Base-by-base conservation (phyloP, 2,329 filamentous ascomycete genomes). In the Biscogniauxia sp. region DNA sequence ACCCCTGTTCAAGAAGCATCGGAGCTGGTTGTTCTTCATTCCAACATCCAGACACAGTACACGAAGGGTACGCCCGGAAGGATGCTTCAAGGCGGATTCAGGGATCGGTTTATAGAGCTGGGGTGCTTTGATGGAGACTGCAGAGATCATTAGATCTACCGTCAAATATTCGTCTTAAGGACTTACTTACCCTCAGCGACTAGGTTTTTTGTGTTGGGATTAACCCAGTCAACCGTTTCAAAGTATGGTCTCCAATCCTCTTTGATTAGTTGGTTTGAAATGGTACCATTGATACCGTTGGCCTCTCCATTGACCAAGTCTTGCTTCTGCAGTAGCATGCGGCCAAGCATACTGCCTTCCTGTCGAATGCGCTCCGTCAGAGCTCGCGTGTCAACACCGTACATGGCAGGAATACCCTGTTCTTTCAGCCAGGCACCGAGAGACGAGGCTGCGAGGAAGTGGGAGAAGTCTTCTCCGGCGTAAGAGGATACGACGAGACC, bases 1-100 rank as follows among this genome's bases (percentile, higher is more conserved):
- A 58, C 95, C 95, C 69, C 95, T 88, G 71, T 88, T 89, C 61
- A 99, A 83, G 71, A 99, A 88, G 80, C 95, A 99, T 68, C 95
- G 87, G 70, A 99, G 84, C 80, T 99, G 95, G 80, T 98, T 99
- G 80, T 92, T 97, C 80, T 99, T 99, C 82, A 98, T 88, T 75
- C 95, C 95, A 69, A 99, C 94, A 79, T 99, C 95, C 69, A 99
- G 86, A 75, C 93, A 97, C 55, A 98, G 82, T 63, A 99, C 88
- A 73, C 93, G 91, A 61, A 98, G 84, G 55, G 89, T 84, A 69
- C 93, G 90, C 64, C 94, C 95, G 59, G 92, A 96, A 50, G 93
- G 90, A 78, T 97, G 93, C 77, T 91, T 89, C 70, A 96, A 84
- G 65, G 89, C 87, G 70, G 83, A 84, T 61, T 87, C 84, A 37